Conservation (phyloP, 129 eudicot genomes). For the Chrysanthemum lavandulifolium region DNA sequence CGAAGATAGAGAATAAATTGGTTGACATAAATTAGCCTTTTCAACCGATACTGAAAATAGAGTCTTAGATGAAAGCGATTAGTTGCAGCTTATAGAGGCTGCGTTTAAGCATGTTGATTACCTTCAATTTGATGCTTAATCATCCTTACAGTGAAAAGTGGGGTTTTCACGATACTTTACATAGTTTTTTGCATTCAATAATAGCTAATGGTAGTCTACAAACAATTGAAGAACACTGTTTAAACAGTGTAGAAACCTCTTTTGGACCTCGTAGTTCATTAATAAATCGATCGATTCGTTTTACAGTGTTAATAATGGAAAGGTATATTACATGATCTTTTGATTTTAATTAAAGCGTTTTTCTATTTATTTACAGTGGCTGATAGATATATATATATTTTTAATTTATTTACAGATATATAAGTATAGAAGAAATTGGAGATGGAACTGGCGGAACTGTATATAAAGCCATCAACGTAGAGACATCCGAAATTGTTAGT, state of each 20-base stretch:
- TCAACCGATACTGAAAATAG: conserved; percentile 18
- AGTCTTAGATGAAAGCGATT: conserved; percentile 60
- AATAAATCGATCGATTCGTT: conserved; percentile 33
- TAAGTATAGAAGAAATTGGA: conserved; percentile 82
- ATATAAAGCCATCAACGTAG: conserved; percentile 73
- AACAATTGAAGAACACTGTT: conserved; percentile 61
- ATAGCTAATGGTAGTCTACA: conserved; percentile 42
- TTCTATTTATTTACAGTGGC: background rate
- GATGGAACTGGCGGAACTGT: conserved; percentile 98
- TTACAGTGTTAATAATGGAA: conserved; percentile 58
- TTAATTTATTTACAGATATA: conserved; percentile 56
- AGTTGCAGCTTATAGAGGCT: conserved; percentile 95
- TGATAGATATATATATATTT: too few species aligned
- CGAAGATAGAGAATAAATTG: conserved; percentile 18
- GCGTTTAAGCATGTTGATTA: conserved; percentile 85
- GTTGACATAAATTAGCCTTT: conserved; percentile 25
- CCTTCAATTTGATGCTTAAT: conserved; percentile 43
- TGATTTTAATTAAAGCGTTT: background rate
- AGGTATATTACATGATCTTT: conserved; percentile 38
- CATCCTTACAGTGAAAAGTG: conserved; percentile 52
- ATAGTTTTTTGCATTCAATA: conserved; percentile 37
- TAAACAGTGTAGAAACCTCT: conserved; percentile 60
- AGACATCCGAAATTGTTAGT: conserved; percentile 82
- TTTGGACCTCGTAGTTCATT: conserved; percentile 75
- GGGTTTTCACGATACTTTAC: conserved; percentile 39